Evolutionary conservation across 805 yeast species (phyloP).

Genomic region (Candida insectalens): DNA sequence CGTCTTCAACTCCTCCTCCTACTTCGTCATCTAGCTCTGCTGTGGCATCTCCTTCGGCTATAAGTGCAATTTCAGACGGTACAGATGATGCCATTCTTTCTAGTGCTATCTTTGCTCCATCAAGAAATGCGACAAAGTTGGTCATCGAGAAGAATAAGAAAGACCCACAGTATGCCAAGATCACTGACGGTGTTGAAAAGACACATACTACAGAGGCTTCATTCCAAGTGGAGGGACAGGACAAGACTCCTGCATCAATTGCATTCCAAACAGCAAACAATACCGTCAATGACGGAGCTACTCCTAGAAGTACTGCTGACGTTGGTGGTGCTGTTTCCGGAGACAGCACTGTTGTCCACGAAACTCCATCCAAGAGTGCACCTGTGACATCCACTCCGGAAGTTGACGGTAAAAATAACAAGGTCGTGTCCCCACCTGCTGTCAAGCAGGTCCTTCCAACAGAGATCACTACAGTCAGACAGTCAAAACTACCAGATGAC

Average conservation of each 20-base stretch:
- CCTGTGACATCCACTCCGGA: not conserved
- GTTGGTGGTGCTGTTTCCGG: not conserved
- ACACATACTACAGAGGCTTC: conserved; percentile 25
- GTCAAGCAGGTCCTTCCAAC: not conserved
- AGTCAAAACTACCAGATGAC: conserved; percentile 54
- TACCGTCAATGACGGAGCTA: not conserved
- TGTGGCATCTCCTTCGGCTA: conserved; percentile 4
- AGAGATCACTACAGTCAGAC: no score
- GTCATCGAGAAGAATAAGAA: conserved; percentile 35
- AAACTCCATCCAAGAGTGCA: not conserved
- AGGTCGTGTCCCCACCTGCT: not conserved
- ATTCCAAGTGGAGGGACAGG: conserved; percentile 14
- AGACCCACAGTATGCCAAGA: conserved; percentile 13
- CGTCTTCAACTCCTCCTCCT: conserved; percentile 11
- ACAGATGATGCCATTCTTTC: conserved; percentile 63
- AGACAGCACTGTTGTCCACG: not conserved
- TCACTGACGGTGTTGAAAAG: conserved; percentile 11
- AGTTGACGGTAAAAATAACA: not conserved
- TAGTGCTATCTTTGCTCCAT: conserved; percentile 64
- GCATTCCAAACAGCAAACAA: not conserved
- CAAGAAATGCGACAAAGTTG: conserved; percentile 41
- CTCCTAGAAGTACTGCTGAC: not conserved
- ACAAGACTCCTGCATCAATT: not conserved
- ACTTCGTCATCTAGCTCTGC: conserved; percentile 11
- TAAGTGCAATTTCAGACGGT: conserved; percentile 17